Base-by-base conservation (phyloP, 768 basidiomycete genomes). In the Epithele typhae region DNA sequence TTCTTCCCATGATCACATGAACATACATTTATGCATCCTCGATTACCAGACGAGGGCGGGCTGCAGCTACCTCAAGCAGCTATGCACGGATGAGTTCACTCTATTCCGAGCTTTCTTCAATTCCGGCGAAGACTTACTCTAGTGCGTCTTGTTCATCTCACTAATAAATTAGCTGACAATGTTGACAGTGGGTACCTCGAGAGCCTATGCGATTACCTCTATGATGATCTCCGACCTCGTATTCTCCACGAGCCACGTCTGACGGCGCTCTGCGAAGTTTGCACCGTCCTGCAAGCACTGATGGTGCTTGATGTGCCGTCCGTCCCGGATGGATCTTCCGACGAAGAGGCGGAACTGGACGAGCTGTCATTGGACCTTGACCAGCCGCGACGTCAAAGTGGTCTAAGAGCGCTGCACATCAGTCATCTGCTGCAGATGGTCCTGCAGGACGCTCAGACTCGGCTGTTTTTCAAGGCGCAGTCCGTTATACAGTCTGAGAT, bases 391-490 rank as follows among this genome's bases (percentile, higher is more conserved):
- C 59, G 33, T 61, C 63, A 54, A 37, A 49, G 48, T 25, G 75
- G 77, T 3, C 69, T 84, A 4, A 73, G 74, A 17, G 71, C 75
- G 40, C 68, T 97, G 38, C 88, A 94, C 53, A 89, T 91, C 55
- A 82, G 82, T 45, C 78, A 84, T 36, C 68, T 98, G 3, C 68
- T 97, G 38, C 79, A 86, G 60, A 91, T 93, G 82, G 84, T 97
- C 0, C 66, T 97, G 22, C 94, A 97, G 62, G 95, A 98, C 61
- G 92, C 94, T 1, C 95, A 98, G 71, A 97, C 96, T 11, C 69
- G 93, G 45, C 64, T 98, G 37, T 92, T 97, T 57, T 98, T 98
- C 77, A 88, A 96, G 62, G 94, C 94, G 33, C 94, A 98, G 65
- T 79, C 90, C 1, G 76, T 96, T 37, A 81, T 99, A 25, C 88